Base-by-base conservation (phyloP, 208 protist species). In the Leishmania aethiopica region DNA sequence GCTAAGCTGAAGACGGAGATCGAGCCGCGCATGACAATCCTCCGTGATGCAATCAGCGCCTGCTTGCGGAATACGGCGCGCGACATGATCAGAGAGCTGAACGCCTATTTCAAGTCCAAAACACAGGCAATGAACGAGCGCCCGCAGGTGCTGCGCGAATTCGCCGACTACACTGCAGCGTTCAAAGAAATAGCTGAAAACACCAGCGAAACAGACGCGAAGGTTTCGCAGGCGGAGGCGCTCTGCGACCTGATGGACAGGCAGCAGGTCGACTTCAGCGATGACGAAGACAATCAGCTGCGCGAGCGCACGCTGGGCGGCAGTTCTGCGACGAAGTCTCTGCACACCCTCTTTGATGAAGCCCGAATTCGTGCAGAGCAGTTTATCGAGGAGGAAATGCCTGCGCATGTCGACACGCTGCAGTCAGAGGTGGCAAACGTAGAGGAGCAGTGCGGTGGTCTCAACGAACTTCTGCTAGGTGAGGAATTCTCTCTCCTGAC, bases 171-270 rank as follows among this genome's bases (percentile, higher is more conserved):
- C 82, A 91, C 97, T 0, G 87, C 92, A 25, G 89, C 88, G 47
- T 97, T 94, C 87, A 97, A 98, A 80, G 85, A 85, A n/a, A 93
- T 98, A 72, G 55, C 91, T 5, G 89, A 84, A 17, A 84, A 85
- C 28, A 75, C 83, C 22, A 79, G 71, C 37, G 84, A 90, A 73
- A 95, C 87, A 40, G 94, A 97, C 19, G 82, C 82, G 25, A 87
- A 85, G 67, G 85, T 96, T 70, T 84, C 93, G 19, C 94, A 98
- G 82, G 91, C 94, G 1, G 95, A 98, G 77, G 74, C 93, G 62
- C 88, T 98, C 8, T 98, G 92, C 80, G 94, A 98, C 17, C 82
- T 98, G 72, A 97, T 98, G 93, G 94, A 98, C 69, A 92, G 91
- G 1, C 91, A 96, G 78, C 93, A 96, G 75, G 96, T 96, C 17